These are phyloP conservation scores for Modicella reniformis DNA, from an alignment of 371 early-diverging fungal species.

Conservation along the genomic window DNA sequence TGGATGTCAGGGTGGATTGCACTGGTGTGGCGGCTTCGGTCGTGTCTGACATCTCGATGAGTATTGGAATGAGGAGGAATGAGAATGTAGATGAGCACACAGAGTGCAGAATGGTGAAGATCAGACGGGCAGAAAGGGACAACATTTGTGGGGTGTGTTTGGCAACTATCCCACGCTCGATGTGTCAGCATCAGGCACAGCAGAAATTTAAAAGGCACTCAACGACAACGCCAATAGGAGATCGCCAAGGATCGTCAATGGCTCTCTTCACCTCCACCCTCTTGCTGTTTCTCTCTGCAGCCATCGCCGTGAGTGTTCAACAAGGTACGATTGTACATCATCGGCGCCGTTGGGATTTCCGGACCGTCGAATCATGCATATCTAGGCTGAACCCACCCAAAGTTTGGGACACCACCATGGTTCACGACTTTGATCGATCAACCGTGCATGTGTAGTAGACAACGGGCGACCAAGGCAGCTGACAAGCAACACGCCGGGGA, in stretches of 20 bases:
- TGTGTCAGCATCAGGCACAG: no score
- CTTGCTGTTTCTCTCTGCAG: slow-evolving; percentile 28
- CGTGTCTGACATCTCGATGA: neutral
- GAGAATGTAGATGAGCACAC: neutral
- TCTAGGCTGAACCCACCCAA: no score
- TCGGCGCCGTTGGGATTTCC: neutral
- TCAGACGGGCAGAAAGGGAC: neutral
- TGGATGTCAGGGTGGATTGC: slow-evolving; percentile 6
- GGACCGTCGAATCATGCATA: neutral
- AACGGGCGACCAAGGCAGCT: no score
- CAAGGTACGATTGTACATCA: slow-evolving; percentile 6
- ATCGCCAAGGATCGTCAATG: slow-evolving; percentile 18
- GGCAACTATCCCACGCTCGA: no score
- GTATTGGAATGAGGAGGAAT: slow-evolving; percentile 3
- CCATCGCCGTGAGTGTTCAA: slow-evolving; percentile 27
- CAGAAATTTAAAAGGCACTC: no score
- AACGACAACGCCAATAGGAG: no score
- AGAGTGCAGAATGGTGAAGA: neutral
- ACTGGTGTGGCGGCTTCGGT: slow-evolving; percentile 12
- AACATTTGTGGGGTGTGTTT: neutral
- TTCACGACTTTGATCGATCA: no score
- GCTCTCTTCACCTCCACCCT: slow-evolving; percentile 20
- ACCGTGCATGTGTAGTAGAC: no score
- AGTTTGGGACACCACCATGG: no score
- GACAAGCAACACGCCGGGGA: no score